Conservation (phyloP, 108 stramenopile species). For the Discostella pseudostelligera region DNA sequence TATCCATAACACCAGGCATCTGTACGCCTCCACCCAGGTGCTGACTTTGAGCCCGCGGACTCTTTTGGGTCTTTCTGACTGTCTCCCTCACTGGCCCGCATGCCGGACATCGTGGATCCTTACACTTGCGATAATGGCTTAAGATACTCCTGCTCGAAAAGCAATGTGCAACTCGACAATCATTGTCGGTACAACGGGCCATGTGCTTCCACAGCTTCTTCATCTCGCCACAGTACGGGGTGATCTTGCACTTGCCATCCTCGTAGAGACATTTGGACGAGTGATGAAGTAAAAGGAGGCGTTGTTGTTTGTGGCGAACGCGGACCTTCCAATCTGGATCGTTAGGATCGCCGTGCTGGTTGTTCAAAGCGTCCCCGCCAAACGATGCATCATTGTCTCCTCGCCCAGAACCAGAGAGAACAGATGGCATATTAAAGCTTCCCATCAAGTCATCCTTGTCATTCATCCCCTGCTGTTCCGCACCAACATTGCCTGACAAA, state of each 20-base stretch:
- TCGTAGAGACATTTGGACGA: slow-evolving; percentile 95
- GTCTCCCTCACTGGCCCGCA: slow-evolving; percentile 97
- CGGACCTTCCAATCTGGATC: slow-evolving; percentile 87
- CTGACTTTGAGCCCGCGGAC: slow-evolving; percentile 9
- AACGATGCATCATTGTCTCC: slow-evolving; percentile 10
- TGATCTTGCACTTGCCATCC: slow-evolving; percentile 83
- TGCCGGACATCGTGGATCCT: slow-evolving; percentile 88
- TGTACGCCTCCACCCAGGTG: slow-evolving; percentile 10
- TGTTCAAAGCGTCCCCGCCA: slow-evolving; percentile 10
- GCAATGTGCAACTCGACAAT: slow-evolving; percentile 93
- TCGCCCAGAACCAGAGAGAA: slow-evolving; percentile 6
- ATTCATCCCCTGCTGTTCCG: slow-evolving; percentile 2
- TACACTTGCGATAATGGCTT: slow-evolving; percentile 97
- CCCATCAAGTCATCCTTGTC: background rate
- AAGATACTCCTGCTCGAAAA: slow-evolving; percentile 96
- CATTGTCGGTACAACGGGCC: slow-evolving; percentile 95
- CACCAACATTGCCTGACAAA: background rate
- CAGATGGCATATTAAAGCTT: slow-evolving; percentile 4
- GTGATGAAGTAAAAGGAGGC: slow-evolving; percentile 92
- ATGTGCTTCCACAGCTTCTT: slow-evolving; percentile 98
- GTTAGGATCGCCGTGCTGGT: slow-evolving; percentile 56
- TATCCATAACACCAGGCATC: slow-evolving; percentile 6
- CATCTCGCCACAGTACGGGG: slow-evolving; percentile 97
- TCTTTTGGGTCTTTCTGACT: slow-evolving; percentile 72
- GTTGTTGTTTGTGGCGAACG: slow-evolving; percentile 97